Evolutionary conservation across 495 filamentous ascomycete species (phyloP), one percentile per base, ranked within the genome.

Genomic region (Podospora pseudocomata): DNA sequence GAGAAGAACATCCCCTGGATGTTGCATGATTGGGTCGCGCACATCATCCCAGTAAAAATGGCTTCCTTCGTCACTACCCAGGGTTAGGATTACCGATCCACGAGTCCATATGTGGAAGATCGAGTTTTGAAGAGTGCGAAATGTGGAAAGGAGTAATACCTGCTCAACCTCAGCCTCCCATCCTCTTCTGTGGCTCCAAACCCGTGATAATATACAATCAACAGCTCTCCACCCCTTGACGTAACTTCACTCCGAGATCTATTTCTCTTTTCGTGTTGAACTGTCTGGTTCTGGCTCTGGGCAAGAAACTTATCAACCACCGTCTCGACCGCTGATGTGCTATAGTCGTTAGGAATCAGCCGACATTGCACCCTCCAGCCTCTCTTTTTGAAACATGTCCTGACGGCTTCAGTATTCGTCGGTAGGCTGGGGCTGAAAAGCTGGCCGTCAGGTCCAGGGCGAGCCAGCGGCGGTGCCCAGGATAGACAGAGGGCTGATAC

Each of bases 1-100:
- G 49, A 75, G 60, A 11, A 77, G 53, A 2, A 75, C 70, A 54
- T 77, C 73, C 5, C 65, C 68, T 1, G 65, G 65, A 2, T 60
- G 61, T 16, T 67, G 67, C 70, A 75, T 72, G 9, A 77, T 61
- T 4, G 75, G 70, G 28, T 75, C 73, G 16, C 75, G 65, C 23
- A 77, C 67, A 64, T 77, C 75, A 26, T 75, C 70, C 75, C 73
- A 77, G 66, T 70, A 74, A 67, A 75, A 74, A 4, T 32, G 58
- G 5, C 54, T 70, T 9, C 34, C 67, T 0, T 58, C 65, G 1
- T 59, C 39, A 5, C 58, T 65, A 20, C 1, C 0, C 58, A 54
- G 1, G 28, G 2, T 28, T 27, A 59, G 15, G 4, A 64, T 65
- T n/a, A 65, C 20, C 27, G 30, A 49, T 39, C 6, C 11, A 39